Evolutionary conservation across 106 monocot genomes (phyloP).

Genomic region (Dioscorea alata): DNA sequence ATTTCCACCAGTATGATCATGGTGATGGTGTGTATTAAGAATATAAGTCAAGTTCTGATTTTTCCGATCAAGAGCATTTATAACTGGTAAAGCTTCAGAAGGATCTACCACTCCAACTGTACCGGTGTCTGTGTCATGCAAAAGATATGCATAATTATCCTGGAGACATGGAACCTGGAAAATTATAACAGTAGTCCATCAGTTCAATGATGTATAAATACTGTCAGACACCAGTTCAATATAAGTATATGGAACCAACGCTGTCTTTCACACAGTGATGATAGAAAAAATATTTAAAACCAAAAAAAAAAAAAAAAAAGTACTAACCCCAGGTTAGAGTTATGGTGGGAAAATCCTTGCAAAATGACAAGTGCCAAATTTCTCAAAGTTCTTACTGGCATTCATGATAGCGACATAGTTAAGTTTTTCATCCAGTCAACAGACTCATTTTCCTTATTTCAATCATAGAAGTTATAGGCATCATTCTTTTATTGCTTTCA

Average conservation of each 20-base stretch:
- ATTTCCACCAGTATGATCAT: constrained; percentile 98
- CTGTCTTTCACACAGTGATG: too few species aligned
- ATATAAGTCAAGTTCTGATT: constrained; percentile 92
- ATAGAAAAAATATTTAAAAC: background rate
- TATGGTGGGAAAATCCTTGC: too few species aligned
- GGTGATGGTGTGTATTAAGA: constrained; percentile 95
- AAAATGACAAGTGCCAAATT: background rate
- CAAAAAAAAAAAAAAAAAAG: background rate
- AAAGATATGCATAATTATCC: constrained; percentile 94
- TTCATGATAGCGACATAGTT: too few species aligned
- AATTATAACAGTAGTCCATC: background rate
- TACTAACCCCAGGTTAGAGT: too few species aligned
- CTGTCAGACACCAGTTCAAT: too few species aligned
- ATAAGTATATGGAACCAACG: background rate
- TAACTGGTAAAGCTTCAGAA: constrained; percentile 83
- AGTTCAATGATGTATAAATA: too few species aligned
- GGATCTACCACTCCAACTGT: constrained; percentile 96
- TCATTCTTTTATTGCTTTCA: too few species aligned
- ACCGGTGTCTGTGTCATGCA: constrained; percentile 87
- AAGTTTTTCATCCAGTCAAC: too few species aligned
- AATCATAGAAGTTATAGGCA: too few species aligned
- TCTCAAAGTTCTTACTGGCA: too few species aligned
- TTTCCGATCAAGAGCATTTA: constrained; percentile 61
- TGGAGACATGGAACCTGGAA: constrained; percentile 82
- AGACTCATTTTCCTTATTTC: too few species aligned